Base-by-base conservation (phyloP, 2,329 filamentous ascomycete genomes). In the Calonectria pteridis region DNA sequence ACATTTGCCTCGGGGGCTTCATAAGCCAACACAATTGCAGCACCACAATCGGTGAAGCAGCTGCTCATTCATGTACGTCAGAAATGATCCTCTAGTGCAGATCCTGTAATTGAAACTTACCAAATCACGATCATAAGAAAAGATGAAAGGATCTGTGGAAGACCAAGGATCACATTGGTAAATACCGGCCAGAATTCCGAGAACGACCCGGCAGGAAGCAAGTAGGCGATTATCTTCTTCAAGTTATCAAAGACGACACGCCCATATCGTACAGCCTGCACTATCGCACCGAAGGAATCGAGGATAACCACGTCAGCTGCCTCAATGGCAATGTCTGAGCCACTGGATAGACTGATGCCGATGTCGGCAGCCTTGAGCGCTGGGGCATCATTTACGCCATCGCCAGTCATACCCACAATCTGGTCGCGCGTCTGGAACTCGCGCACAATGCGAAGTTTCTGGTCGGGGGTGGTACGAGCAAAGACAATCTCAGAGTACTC, bases 1-100 rank as follows among this genome's bases (percentile, higher is more conserved):
- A 96, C 91, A 77, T 96, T 94, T 0, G 93, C 92, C 82, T 96
- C 94, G 0, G 94, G 93, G 55, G 91, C 89, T 81, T 96, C 94
- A 81, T 94, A 95, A 0, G 94, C 93, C 11, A 96, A 88, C 3
- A 92, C 91, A 0, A 93, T 94, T 0, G 94, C 93, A 1, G 92
- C 93, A 6, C 90, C 89, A 75, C 93, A 94, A 81, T 96, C 94
- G 14, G 94, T 95, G 83, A 95, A 94, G 81, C 93, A 95, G 81
- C 89, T 88, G 80, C 0, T 0, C 6, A 33, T 1, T 6, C 20
- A 20, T 2, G 51, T 79, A 4, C 29, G 29, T 53, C 77, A 58
- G 26, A n/a, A 23, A 28, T 5, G 14, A 50, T 16, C 14, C 18
- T 29, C 37, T 23, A 7, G 33, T 23, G 16, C 13, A 0, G 0